Conservation (phyloP, 2,329 filamentous ascomycete species). For the Pseudogymnoascus sp. region DNA sequence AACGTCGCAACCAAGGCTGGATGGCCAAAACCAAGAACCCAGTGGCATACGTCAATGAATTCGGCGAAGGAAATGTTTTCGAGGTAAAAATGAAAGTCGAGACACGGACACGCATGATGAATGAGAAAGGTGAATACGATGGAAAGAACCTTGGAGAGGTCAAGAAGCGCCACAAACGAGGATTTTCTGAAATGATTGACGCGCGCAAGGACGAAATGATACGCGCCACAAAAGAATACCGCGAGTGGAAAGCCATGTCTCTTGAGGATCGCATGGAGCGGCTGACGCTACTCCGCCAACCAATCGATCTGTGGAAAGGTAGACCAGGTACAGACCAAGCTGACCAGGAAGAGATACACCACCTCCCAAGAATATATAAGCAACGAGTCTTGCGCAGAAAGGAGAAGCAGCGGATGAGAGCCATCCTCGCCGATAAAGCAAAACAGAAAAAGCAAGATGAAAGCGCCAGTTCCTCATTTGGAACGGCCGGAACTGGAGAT, state of each 20-base stretch:
- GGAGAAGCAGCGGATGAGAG: not conserved
- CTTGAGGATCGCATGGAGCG: slow-evolving; percentile 7
- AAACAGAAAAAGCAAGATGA: not conserved
- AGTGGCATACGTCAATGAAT: not conserved
- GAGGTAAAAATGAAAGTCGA: not conserved
- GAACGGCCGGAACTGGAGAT: not conserved
- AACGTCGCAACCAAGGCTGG: not conserved
- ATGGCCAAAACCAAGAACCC: not conserved
- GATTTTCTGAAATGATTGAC: not conserved
- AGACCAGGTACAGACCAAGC: not conserved
- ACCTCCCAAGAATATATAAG: slow-evolving; percentile 7
- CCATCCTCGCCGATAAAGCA: not conserved
- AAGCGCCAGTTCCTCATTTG: not conserved
- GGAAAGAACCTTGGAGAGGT: slow-evolving; percentile 4
- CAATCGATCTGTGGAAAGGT: not conserved
- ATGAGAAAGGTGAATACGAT: slow-evolving; percentile 5
- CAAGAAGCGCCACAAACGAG: not conserved
- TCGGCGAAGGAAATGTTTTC: not conserved
- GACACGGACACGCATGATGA: not conserved
- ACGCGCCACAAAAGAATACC: slow-evolving; percentile 8
- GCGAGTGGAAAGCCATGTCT: not conserved
- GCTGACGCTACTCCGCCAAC: not conserved
- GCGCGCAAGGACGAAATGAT: slow-evolving; percentile 8
- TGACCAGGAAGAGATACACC: not conserved
- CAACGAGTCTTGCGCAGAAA: not conserved